Evolutionary conservation across 345 rosid species (phyloP).

Genomic region (Acer saccharum): DNA sequence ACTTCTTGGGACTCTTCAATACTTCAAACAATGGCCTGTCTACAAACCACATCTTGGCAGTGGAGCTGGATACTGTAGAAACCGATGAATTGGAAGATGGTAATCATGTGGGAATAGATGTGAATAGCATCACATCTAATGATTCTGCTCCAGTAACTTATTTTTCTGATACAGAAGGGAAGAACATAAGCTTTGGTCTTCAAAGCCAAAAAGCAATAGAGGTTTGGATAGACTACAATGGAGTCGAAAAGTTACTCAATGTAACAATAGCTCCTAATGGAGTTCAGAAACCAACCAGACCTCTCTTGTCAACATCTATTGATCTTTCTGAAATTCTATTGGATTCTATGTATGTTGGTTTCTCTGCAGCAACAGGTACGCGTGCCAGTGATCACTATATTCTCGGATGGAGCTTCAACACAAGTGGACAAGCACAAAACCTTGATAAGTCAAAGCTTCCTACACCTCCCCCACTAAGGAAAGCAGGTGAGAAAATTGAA

Average conservation of each 20-base stretch:
- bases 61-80: constrained; percentile 66
- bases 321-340: constrained; percentile 44
- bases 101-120: constrained; percentile 63
- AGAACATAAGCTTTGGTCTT: constrained; percentile 30
- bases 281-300: constrained; percentile 31
- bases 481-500: background rate
- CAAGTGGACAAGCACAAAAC: constrained; percentile 43
- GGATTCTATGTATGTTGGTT: constrained; percentile 45
- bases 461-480: constrained; percentile 36
- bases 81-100: too few species aligned
- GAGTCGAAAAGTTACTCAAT: constrained; percentile 25
- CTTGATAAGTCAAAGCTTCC: constrained; percentile 55
- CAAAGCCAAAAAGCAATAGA: background rate
- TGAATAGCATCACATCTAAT: constrained; percentile 42
- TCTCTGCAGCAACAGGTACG: constrained; percentile 49
- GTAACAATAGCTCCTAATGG: constrained; percentile 50
- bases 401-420: constrained; percentile 63
- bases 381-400: constrained; percentile 41
- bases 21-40: constrained; percentile 28
- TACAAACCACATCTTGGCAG: constrained; percentile 44
- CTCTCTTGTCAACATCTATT: constrained; percentile 44
- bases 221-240: constrained; percentile 61
- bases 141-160: constrained; percentile 41
- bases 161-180: constrained; percentile 18
- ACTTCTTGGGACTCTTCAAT: constrained; percentile 55